Evolutionary conservation across 148 eudicot genomes (phyloP), one percentile per base, ranked within the genome.

Genomic region (Persicaria tinctoria): DNA sequence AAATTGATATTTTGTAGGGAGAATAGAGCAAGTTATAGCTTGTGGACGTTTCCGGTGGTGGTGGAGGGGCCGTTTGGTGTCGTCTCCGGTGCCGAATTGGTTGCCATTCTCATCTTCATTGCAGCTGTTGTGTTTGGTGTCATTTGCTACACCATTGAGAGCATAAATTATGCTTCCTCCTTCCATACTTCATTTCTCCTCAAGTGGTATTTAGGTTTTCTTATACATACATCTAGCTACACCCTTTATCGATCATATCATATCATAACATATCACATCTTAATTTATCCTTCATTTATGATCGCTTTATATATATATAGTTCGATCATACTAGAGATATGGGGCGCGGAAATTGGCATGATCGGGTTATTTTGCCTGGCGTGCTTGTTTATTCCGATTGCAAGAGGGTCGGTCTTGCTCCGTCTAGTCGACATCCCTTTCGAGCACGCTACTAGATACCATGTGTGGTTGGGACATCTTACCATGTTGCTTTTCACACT

Each of bases 391-490:
- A 83, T 93, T 51, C 97, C 98, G 0, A 78, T 93, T 71, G 79
- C 98, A 51, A 85, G 97, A 71, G 98, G 97, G 27, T 93, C 98
- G 0, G 63, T 89, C 73, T 87, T 93, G 64, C 90, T 91, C 49
- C 91, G 89, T 8, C 81, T 89, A 56, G 75, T 91, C 76, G 85
- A 89, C 70, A 88, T 93, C 64, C 94, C 97, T 32, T 91, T 88
- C 79, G 98, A 93, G 84, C 94, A 89, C 72, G 93, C 91, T 38
- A 81, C 90, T 16, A 80, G 88, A 73, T 93, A 93, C 80, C 98
- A 93, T 78, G 89, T 93, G 17, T 91, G 97, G 98, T 84, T 93
- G 83, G 98, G 97, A 74, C 98, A 93, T 82, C 86, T 91, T 38
- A 89, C 97, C 14, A 88, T 91, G 93, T 3, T 56, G 7, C 51